These are phyloP conservation scores for Erodium trifolium DNA, from an alignment of 441 rosid genomes.

Conservation along the genomic window DNA sequence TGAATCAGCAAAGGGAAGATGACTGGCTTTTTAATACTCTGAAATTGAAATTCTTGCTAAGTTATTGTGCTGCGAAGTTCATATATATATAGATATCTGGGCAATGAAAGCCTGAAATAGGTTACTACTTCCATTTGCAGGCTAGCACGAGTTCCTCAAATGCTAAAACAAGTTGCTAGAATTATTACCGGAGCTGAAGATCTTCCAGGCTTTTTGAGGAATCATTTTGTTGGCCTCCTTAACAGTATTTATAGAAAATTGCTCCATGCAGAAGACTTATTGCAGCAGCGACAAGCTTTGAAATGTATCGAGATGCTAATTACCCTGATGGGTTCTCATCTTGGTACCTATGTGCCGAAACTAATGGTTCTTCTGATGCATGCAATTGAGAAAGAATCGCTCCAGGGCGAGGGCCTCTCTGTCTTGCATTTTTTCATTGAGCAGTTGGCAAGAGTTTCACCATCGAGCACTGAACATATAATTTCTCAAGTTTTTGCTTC, in stretches of 20 bases:
- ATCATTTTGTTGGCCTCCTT: slow-evolving; percentile 97
- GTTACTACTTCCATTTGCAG: slow-evolving; percentile 36
- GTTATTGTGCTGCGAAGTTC: slow-evolving; percentile 9
- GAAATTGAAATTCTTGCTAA: slow-evolving; percentile 6
- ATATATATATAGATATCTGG: neutral
- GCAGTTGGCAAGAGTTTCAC: slow-evolving; percentile 68
- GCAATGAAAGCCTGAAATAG: neutral
- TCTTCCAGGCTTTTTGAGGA: slow-evolving; percentile 80
- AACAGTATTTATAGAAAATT: slow-evolving; percentile 90
- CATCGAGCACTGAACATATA: slow-evolving; percentile 83
- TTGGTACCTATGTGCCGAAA: slow-evolving; percentile 89
- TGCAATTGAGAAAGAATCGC: slow-evolving; percentile 78
- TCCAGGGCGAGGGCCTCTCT: slow-evolving; percentile 86
- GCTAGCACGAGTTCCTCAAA: slow-evolving; percentile 69
- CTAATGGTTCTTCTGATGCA: slow-evolving; percentile 98
- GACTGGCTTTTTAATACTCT: slow-evolving; percentile 2
- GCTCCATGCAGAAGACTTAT: slow-evolving; percentile 78
- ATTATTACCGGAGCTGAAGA: slow-evolving; percentile 78
- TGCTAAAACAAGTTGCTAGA: slow-evolving; percentile 75
- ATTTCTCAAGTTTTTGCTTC: slow-evolving; percentile 96
- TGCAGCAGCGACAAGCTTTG: slow-evolving; percentile 87
- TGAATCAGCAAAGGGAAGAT: neutral
- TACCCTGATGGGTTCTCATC: slow-evolving; percentile 88
- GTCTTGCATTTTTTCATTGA: slow-evolving; percentile 77
- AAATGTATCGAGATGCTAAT: slow-evolving; percentile 87